Conservation (phyloP, 768 basidiomycete genomes). For the Paxillus involutus region DNA sequence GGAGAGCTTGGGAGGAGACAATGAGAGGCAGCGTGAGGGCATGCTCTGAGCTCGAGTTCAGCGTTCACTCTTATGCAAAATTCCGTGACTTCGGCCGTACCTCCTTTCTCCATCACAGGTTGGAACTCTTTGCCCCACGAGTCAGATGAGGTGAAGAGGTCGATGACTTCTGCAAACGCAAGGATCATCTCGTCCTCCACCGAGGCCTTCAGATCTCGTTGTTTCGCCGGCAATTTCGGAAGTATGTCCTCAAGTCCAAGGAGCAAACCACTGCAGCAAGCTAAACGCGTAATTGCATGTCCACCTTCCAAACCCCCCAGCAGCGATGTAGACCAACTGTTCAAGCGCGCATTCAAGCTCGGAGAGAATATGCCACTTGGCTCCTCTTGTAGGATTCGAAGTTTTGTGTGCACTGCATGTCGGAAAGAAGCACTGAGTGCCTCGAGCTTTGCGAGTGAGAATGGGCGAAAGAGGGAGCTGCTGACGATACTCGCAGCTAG, state of each 20-base stretch:
- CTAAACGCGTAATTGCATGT: constrained; percentile 58
- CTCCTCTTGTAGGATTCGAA: constrained; percentile 24
- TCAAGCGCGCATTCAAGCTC: constrained; percentile 39
- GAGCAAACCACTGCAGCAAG: constrained; percentile 63
- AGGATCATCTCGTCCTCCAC: constrained; percentile 70
- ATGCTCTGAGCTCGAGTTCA: constrained; percentile 35
- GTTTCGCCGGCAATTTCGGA: constrained; percentile 32
- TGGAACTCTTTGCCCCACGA: constrained; percentile 73
- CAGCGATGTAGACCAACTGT: constrained; percentile 51
- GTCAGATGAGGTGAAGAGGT: constrained; percentile 45
- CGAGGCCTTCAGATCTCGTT: constrained; percentile 34
- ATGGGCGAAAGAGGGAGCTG: constrained; percentile 30
- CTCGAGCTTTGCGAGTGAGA: constrained; percentile 28
- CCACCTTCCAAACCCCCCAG: constrained; percentile 67
- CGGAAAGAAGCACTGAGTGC: constrained; percentile 29
- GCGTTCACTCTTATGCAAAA: neutral
- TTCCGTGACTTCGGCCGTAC: constrained; percentile 22
- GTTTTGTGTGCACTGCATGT: constrained; percentile 30
- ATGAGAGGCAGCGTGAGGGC: constrained; percentile 47
- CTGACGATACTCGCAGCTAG: constrained; percentile 32
- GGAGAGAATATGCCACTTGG: constrained; percentile 31
- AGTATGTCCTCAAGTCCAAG: constrained; percentile 57
- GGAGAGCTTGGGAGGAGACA: constrained; percentile 59
- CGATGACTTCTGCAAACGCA: constrained; percentile 73
- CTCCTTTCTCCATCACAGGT: constrained; percentile 45